Base-by-base conservation (phyloP, 805 yeast species). In the Starmerella sp. region DNA sequence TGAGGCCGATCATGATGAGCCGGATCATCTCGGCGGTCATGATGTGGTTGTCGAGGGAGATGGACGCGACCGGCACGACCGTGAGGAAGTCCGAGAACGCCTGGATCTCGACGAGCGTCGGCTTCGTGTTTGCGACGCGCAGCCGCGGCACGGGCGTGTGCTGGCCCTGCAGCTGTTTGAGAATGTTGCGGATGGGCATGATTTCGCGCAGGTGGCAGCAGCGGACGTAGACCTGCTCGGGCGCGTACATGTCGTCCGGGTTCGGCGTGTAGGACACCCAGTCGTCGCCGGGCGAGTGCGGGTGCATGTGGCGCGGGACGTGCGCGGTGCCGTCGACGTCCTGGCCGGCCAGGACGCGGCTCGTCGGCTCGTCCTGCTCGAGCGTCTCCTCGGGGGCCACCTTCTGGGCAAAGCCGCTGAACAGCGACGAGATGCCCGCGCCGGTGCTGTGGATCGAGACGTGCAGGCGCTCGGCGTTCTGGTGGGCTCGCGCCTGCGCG, bases 201-300 rank as follows among this genome's bases (percentile, higher is more conserved):
- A 90, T 90, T 64, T 90, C 97, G 54, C 97, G 75, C 56, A 90
- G 72, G 68, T 90, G 97, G 67, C 97, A 90, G 68, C 97, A 91
- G 60, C 97, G 74, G 1, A 96, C 87, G 69, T 90, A 90, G 64
- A 91, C 75, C 47, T 81, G 77, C 62, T 87, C 96, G 52, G 84
- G 76, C 36, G 78, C 73, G 10, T 74, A 53, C n/a, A 29, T 65
- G 37, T 52, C 47, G 53, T 60, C 53, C 8, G 65, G 66, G n/a
- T 6, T 48, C 57, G 17, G 17, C 36, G 28, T 34, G 35, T 13
- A 32, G 28, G 58, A 55, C 28, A 62, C 69, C 17, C 63, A 64
- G 37, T 63, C 62, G n/a, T 61, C 66, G 32, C 60, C 66, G 34
- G 52, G 54, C 11, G 6, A 31, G 37, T 14, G 22, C 31, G 46